Evolutionary conservation across 164 flowering plant genomes (phyloP), one percentile per base, ranked within the genome.

Genomic region (Litsea cubeba): DNA sequence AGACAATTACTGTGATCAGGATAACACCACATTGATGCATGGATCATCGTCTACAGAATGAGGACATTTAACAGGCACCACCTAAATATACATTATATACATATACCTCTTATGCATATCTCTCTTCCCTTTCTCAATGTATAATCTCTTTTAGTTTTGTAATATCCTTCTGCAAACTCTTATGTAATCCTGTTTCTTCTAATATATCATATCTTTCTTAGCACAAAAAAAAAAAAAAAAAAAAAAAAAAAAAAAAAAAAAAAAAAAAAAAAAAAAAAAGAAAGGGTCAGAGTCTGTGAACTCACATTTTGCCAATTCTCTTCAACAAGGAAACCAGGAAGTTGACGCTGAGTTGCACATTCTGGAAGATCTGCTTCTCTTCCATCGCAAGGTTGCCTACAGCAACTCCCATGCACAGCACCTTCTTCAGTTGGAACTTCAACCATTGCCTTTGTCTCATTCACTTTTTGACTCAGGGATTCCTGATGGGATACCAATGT

Each of bases 241-340:
- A 8, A 26, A 5, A 62, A 24, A 17, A 65, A 3, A 17, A 0
- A 65, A 3, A 17, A 5, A 65, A 2, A n/a, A 65, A 1, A 7
- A 10, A 28, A 7, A 6, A 65, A 1, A 7, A 10, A 28, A 7
- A 2, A 10, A 28, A 18, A 63, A 5, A 1, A 4, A 26, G 32
- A 65, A 65, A 25, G 35, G 65, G 22, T 26, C 11, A 57, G 46
- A 18, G 54, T 18, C 10, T 57, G n/a, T 7, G 6, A 62, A 84
- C 95, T 84, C 58, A 91, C 95, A 72, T 91, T 91, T 75, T 89
- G 95, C 95, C 93, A 91, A 69, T 91, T 91, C 79, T 89, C 82
- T 88, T 89, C 85, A 91, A 70, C 74, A 89, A 72, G 1, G 91
- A 91, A 0, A 89, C 95, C 5, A 90, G 87, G 76, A 90, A 90